Conservation (phyloP, 2,329 filamentous ascomycete genomes). For the Acarospora socialis region DNA sequence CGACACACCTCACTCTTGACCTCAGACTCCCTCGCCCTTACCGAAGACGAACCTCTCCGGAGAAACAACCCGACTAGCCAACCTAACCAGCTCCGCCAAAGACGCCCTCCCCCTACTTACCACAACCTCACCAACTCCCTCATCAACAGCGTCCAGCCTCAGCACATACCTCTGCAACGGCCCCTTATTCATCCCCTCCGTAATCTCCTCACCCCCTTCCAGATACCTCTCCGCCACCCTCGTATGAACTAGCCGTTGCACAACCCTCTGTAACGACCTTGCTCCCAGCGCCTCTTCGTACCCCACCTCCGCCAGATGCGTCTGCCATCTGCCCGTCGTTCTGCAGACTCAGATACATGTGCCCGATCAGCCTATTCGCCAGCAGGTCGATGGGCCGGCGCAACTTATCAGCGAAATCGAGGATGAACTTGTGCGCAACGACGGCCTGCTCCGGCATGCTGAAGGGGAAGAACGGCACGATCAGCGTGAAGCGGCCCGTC, state of each 20-base stretch:
- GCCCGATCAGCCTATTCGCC: slow-evolving; percentile 2
- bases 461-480: slow-evolving; percentile 11
- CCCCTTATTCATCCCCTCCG: slow-evolving; percentile 7
- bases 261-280: slow-evolving; percentile 5
- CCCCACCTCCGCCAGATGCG: slow-evolving; percentile 2
- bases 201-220: neutral
- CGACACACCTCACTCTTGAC: no score
- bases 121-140: no score
- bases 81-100: no score
- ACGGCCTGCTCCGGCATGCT: slow-evolving; percentile 7
- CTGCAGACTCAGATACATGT: slow-evolving; percentile 4
- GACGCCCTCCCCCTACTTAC: no score
- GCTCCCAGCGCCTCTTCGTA: slow-evolving; percentile 6
- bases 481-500: slow-evolving; percentile 4
- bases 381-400: slow-evolving; percentile 5
- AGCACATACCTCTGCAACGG: no score
- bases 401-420: neutral
- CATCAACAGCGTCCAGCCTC: no score
- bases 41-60: no score
- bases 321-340: slow-evolving; percentile 8
- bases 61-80: no score
- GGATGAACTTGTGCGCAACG: slow-evolving; percentile 11
- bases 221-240: neutral
- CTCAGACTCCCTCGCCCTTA: no score
- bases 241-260: slow-evolving; percentile 1